Evolutionary conservation across 2,329 filamentous ascomycete genomes (phyloP), one percentile per base, ranked within the genome.

Genomic region (Mollisiaceae sp.): DNA sequence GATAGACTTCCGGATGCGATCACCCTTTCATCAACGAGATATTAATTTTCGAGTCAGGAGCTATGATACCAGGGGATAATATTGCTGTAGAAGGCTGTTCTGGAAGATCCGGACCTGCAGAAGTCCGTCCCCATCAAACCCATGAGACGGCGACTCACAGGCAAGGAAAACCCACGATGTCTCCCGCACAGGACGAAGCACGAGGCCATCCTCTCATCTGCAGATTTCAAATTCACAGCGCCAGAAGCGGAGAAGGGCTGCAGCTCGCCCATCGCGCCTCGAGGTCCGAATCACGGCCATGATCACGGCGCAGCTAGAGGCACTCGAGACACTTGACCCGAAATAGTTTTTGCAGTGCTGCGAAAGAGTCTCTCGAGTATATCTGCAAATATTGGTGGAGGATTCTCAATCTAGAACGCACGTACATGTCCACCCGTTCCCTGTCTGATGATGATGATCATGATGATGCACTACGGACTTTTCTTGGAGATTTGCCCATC

Each of bases 1-100:
- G 59, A 59, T 39, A 63, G 15, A 63, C 45, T 63, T 63, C 62
- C 45, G 36, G 14, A 57, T n/a, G n/a, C 35, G n/a, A 22, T 39
- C 55, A 27, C 4, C 27, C 50, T 24, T 15, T 35, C 15, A 14
- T 4, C n/a, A n/a, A 14, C 22, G 6, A 14, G 9, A 32, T 27
- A 54, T 54, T 54, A 54, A 32, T 54, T 54, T 32, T n/a, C 22
- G 32, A 12, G 50, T 54, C 50, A 32, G 24, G 45, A 50, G n/a
- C 24, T 24, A 11, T 22, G n/a, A 9, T 22, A 50, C 11, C 11
- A 8, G 12, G n/a, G 45, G 18, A 11, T 50, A 41, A 4, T 50
- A 50, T 50, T 50, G 8, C 45, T 27, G 14, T 54, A 24, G 50
- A n/a, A 35, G 24, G 50, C 50, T 32, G 45, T 54, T 54, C 50